A percentile compares a stretch with the other conserved stretches of the same genome.
Evolutionary conservation across 768 basidiomycete genomes (phyloP).

Genomic region (Lentinus tigrinus): DNA sequence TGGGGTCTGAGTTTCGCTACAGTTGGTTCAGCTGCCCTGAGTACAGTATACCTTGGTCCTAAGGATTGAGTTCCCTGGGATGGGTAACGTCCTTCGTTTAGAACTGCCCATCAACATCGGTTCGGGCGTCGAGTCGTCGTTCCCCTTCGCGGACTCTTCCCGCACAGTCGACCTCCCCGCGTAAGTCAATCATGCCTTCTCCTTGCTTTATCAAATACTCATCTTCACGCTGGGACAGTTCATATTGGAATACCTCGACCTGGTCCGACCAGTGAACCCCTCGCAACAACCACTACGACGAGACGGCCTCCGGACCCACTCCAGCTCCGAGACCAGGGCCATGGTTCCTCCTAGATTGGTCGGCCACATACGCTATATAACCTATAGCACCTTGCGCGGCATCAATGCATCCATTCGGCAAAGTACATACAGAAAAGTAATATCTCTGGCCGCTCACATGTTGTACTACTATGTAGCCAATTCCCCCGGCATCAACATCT

Average conservation of each 20-base stretch:
- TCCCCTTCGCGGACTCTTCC: background rate
- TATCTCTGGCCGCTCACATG: background rate
- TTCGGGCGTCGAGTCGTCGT: slow-evolving; percentile 13
- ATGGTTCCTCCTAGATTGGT: too few relatives aligned
- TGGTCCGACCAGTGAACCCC: background rate
- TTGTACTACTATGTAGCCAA: background rate
- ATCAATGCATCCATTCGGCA: too few relatives aligned
- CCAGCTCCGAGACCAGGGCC: too few relatives aligned
- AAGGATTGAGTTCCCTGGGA: slow-evolving; percentile 21
- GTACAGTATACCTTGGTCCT: slow-evolving; percentile 13
- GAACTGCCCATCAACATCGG: slow-evolving; percentile 17
- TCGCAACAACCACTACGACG: background rate
- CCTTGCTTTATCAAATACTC: background rate
- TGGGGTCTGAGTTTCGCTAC: too few relatives aligned
- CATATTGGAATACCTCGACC: slow-evolving; percentile 3
- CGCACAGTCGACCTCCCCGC: slow-evolving; percentile 7
- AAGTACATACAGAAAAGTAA: too few relatives aligned
- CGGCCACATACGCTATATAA: background rate
- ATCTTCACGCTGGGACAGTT: background rate
- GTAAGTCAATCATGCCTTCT: background rate
- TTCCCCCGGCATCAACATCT: too few relatives aligned
- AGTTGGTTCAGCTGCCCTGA: too few relatives aligned
- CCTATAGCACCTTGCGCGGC: too few relatives aligned
- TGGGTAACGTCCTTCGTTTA: slow-evolving; percentile 18
- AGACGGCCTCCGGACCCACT: too few relatives aligned